A percentile compares a stretch with the other conserved stretches of the same genome.
Evolutionary conservation across 768 basidiomycete genomes (phyloP).

Genomic region (Podaxis pistillaris): DNA sequence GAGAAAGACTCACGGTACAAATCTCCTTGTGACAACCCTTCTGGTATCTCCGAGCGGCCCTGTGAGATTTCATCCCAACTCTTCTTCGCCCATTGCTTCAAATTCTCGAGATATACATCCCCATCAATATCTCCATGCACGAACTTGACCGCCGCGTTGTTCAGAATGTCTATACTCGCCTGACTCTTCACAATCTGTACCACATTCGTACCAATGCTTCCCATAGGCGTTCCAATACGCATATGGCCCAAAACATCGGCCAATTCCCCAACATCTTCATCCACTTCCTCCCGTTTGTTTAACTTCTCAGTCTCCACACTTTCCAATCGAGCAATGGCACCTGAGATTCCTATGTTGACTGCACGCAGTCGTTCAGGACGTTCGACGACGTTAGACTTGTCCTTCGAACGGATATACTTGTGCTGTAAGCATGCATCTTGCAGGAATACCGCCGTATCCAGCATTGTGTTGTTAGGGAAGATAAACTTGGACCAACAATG

Average conservation of each 20-base stretch:
- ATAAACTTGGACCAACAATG: background rate
- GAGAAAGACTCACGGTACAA: constrained; percentile 63
- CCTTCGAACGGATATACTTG: constrained; percentile 73
- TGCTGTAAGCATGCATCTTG: constrained; percentile 77
- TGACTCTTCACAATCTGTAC: constrained; percentile 52
- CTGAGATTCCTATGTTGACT: constrained; percentile 77
- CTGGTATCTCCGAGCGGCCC: constrained; percentile 75
- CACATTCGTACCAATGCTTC: constrained; percentile 19
- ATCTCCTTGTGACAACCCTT: constrained; percentile 70
- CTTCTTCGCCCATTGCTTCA: constrained; percentile 57
- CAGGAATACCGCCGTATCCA: constrained; percentile 39
- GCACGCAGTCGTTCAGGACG: constrained; percentile 87
- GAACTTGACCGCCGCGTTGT: constrained; percentile 67
- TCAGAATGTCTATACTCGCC: constrained; percentile 52
- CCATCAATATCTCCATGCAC: constrained; percentile 69
- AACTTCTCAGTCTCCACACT: constrained; percentile 11
- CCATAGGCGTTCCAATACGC: constrained; percentile 19
- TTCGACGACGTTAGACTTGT: constrained; percentile 80
- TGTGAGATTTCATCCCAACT: constrained; percentile 60
- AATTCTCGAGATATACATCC: constrained; percentile 64
- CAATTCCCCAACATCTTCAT: constrained; percentile 19
- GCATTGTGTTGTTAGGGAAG: constrained; percentile 1
- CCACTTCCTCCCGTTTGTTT: background rate
- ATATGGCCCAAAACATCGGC: constrained; percentile 27
- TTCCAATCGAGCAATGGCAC: constrained; percentile 74